Base-by-base conservation (phyloP, 2,329 filamentous ascomycete genomes). In the Phialocephala sp. region DNA sequence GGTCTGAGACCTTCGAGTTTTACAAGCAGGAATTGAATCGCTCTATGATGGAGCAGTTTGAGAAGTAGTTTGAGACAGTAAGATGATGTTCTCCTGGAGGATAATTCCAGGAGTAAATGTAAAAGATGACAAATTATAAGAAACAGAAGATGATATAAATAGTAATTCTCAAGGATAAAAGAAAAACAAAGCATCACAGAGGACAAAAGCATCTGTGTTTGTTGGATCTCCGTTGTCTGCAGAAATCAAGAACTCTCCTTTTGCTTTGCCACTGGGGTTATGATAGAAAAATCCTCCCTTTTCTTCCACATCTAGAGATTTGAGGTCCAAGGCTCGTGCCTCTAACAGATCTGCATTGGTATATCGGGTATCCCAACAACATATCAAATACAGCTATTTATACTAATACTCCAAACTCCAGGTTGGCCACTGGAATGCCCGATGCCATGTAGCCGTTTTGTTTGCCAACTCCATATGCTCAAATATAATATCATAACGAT, bases 351-450 rank as follows among this genome's bases (percentile, higher is more conserved):
- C 61, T 47, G 39, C 41, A 39, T 50, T 59, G 8, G 45, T 39
- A 63, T 55, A 63, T 37, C 35, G 22, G 20, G 59, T 37, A 62
- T 60, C 2, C 61, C 37, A 41, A 60, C 36, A 36, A 58, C 36
- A 55, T 61, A n/a, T 54, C 52, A 68, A 47, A 62, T 35, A 60
- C 52, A 55, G 35, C n/a, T 37, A 9, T 52, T 20, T 59, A 62
- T 64, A 55, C 61, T 66, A 47, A 37, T 47, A 56, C 27, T 41
- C 37, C 58, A 24, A 66, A 69, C 67, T 59, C 67, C 63, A 60
- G 59, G 45, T 66, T 39, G 54, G 55, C 39, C 52, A 43, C 32
- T 47, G 59, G 41, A 61, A 55, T 62, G 24, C 39, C 55, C 41
- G 47, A 65, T 63, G 56, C 41, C 50, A 69, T 69, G 62, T 43